phyloP scores from a whole-genome alignment of 768 basidiomycete genomes.

The Dentipellis sp. region DNA sequence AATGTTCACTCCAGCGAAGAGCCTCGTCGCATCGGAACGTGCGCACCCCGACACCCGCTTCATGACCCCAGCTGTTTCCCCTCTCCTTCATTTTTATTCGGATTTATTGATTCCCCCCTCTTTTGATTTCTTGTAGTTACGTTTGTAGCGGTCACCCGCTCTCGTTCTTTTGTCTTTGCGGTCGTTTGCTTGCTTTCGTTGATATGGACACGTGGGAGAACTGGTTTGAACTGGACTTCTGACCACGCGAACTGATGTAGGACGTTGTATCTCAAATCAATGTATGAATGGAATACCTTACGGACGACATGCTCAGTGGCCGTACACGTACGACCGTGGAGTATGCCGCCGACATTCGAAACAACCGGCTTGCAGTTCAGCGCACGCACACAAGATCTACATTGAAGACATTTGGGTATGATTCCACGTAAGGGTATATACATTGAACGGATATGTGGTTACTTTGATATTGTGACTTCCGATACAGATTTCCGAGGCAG shows the following conservation, averaged over 20 bases:
- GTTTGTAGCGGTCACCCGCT: too few species aligned
- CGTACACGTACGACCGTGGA: too few species aligned
- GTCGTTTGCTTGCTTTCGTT: not conserved
- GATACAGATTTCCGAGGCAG: too few species aligned
- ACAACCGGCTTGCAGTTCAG: too few species aligned
- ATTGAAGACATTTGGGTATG: too few species aligned
- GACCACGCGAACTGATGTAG: not conserved
- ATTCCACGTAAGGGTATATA: too few species aligned
- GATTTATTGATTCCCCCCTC: not conserved
- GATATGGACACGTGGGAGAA: not conserved
- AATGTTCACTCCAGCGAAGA: not conserved
- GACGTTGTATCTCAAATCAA: not conserved
- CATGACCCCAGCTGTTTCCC: not conserved
- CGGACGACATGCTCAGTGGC: not conserved
- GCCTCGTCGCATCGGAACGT: not conserved
- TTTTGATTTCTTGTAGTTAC: not conserved
- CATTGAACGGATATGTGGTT: too few species aligned
- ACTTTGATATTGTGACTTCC: too few species aligned
- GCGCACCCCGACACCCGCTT: not conserved
- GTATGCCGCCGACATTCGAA: too few species aligned
- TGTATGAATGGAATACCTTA: not conserved
- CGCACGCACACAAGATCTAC: too few species aligned
- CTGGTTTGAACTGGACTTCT: not conserved
- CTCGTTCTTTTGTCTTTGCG: too few species aligned
- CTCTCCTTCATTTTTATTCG: not conserved